phyloP scores from a whole-genome alignment of 345 rosid species.

The Rhizophora apiculata region DNA sequence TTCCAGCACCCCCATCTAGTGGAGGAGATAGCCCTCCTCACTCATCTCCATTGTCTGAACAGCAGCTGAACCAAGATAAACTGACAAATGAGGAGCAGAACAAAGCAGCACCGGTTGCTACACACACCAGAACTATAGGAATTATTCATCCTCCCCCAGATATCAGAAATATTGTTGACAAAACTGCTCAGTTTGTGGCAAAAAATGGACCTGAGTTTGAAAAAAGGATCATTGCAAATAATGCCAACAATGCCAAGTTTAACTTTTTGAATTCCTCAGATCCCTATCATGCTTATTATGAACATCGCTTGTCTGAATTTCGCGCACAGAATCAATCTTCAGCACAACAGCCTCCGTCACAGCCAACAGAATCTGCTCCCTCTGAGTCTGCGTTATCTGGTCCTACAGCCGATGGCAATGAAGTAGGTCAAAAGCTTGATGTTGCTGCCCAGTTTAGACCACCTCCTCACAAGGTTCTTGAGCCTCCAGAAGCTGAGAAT shows the following conservation, averaged over 20 bases:
- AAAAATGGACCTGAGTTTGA: constrained; percentile 81
- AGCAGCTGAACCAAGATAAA: constrained; percentile 32
- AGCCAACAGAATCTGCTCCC: constrained; percentile 33
- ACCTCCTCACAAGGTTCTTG: constrained; percentile 52
- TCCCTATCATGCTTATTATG: constrained; percentile 80
- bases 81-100: constrained; percentile 40
- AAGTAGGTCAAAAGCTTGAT: constrained; percentile 47
- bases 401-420: constrained; percentile 30
- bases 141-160: constrained; percentile 88
- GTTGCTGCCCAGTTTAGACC: constrained; percentile 57
- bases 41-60: constrained; percentile 51
- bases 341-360: constrained; percentile 31
- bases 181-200: constrained; percentile 70
- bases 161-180: constrained; percentile 74
- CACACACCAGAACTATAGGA: constrained; percentile 78
- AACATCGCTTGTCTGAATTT: constrained; percentile 64
- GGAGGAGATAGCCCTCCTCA: constrained; percentile 65
- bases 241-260: constrained; percentile 68
- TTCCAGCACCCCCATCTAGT: constrained; percentile 71
- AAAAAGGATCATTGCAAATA: constrained; percentile 59
- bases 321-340: constrained; percentile 57
- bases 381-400: constrained; percentile 35
- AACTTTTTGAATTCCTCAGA: constrained; percentile 60
- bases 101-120: constrained; percentile 49
- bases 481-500: constrained; percentile 73